Base-by-base conservation (phyloP, 192 early-diverging fungal genomes). In the Entomortierella beljakovae region DNA sequence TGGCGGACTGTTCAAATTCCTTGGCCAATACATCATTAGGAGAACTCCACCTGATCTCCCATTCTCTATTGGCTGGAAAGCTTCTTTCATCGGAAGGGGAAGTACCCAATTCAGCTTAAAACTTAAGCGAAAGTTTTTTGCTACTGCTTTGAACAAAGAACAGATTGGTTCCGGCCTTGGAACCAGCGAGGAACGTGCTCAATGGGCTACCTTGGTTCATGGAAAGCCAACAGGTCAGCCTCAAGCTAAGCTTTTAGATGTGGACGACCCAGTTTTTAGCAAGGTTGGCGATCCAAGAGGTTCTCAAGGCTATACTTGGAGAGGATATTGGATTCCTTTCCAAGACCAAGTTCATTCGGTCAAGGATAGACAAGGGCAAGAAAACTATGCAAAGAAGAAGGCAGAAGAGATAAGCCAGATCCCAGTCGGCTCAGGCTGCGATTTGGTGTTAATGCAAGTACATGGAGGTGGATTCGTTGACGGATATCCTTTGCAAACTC, bases 311-410 rank as follows among this genome's bases (percentile, higher is more conserved):
- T 33, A 57, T 20, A 35, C 55, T 4, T 74, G 71, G 64, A 34
- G 67, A 29, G 71, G 71, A 18, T 74, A 60, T 50, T 74, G 71
- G 71, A 56, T 74, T 32, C 71, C 71, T 1, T 74, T 74, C 15
- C 71, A 74, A 32, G 63, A 74, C 35, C 57, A 68, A 28, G 55
- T 31, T 13, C 28, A 34, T 55, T 15, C 13, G 8, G 55, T 34
- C 20, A 35, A 34, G n/a, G 22, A 57, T 20, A n/a, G 11, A 6
- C 32, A 34, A 33, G 22, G 9, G 5, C 51, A 53, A 53, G 51
- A 26, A 9, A 25, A 25, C 3, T 25, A 5, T 26, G 2, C 6
- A 4, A 50, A 57, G 43, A 31, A 54, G 25, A 52, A 1, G 3
- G 1, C 13, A 32, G 0, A 37, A 1, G 64, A 66, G 22, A 49